phyloP scores from a whole-genome alignment of 1,284 basidiomycete species.

The Puccinia triticina region DNA sequence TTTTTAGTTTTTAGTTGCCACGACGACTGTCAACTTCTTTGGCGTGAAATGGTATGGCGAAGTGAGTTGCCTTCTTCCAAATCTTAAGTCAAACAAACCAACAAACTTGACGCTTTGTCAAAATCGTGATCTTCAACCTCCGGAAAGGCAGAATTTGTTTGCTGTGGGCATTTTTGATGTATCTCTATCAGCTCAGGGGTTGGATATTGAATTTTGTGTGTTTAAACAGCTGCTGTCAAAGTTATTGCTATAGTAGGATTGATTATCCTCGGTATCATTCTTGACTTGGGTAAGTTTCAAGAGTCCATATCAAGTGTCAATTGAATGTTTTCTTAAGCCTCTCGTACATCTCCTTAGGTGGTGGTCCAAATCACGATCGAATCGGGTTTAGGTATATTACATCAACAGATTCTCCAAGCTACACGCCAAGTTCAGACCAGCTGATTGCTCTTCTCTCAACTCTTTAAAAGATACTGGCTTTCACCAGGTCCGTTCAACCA shows the following conservation, averaged over 20 bases:
- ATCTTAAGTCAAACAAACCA: background rate
- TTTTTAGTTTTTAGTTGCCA: constrained; percentile 48
- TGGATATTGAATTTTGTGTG: background rate
- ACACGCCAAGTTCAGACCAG: background rate
- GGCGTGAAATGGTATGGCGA: constrained; percentile 73
- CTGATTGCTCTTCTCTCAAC: constrained; percentile 63
- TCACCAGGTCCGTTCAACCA: constrained; percentile 66
- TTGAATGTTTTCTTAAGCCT: background rate
- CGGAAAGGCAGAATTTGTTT: constrained; percentile 36
- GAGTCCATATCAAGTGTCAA: background rate
- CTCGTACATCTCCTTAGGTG: constrained; percentile 63
- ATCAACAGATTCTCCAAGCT: background rate
- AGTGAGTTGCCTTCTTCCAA: constrained; percentile 38
- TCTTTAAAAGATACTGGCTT: constrained; percentile 69
- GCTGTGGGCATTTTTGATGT: background rate
- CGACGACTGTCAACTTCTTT: constrained; percentile 52
- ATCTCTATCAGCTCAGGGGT: background rate
- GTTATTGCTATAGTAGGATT: constrained; percentile 62
- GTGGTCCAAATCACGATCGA: constrained; percentile 66
- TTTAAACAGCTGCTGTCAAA: constrained; percentile 28
- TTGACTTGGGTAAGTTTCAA: constrained; percentile 71
- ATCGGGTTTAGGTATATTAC: constrained; percentile 62
- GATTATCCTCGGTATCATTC: constrained; percentile 69
- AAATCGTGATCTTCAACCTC: background rate
- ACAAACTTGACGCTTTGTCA: background rate